Evolutionary conservation across 352 stramenopile genomes (phyloP).

Genomic region (Phytopythium oedochilum): DNA sequence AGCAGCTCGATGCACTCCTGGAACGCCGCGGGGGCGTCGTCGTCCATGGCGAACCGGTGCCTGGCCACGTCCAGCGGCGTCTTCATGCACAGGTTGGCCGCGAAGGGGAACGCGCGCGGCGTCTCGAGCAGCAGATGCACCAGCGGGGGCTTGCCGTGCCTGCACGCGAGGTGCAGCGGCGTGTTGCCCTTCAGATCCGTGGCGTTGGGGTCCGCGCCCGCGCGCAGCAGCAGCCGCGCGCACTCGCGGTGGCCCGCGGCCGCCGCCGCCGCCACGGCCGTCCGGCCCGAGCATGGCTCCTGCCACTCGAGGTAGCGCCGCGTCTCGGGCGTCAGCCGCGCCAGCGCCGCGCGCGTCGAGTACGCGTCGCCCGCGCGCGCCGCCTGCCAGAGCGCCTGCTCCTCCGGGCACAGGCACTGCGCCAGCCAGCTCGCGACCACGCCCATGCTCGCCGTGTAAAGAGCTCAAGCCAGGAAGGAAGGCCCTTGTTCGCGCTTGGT

Average conservation of each 20-base stretch:
- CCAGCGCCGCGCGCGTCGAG: conserved; percentile 27
- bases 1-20: conserved; percentile 53
- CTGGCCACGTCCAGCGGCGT: conserved; percentile 42
- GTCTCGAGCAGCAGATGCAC: conserved; percentile 40
- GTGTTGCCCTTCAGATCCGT: conserved; percentile 47
- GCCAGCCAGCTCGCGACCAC: conserved; percentile 41
- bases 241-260: conserved; percentile 40
- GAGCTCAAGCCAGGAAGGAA: too few relatives aligned
- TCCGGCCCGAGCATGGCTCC: conserved; percentile 37
- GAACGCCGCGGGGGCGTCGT: conserved; percentile 21
- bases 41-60: conserved; percentile 21
- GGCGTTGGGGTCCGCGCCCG: conserved; percentile 44
- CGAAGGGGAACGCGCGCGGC: conserved; percentile 31
- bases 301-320: conserved; percentile 51
- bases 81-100: conserved; percentile 37
- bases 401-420: conserved; percentile 47
- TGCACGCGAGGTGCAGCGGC: conserved; percentile 49
- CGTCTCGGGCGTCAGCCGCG: conserved; percentile 31
- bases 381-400: conserved; percentile 51
- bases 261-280: conserved; percentile 38
- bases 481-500: too few relatives aligned
- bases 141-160: conserved; percentile 30
- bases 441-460: conserved; percentile 25
- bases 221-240: conserved; percentile 30
- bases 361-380: conserved; percentile 33